These are phyloP conservation scores for Aristolochia californica DNA, from an alignment of 164 flowering plant species.

Conservation along the genomic window DNA sequence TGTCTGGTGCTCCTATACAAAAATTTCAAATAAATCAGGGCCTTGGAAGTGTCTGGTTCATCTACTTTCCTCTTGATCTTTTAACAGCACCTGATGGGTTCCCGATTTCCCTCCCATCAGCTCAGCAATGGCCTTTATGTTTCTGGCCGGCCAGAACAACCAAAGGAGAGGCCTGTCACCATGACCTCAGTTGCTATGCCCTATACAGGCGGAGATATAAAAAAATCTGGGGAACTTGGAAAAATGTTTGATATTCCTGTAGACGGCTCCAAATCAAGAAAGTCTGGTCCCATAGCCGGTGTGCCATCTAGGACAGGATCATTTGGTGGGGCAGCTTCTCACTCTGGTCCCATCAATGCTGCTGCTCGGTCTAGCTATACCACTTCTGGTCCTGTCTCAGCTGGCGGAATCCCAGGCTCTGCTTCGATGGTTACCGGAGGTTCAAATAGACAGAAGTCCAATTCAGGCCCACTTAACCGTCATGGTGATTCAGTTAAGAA, in stretches of 20 bases:
- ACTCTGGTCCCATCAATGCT: constrained; percentile 75
- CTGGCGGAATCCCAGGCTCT: constrained; percentile 44
- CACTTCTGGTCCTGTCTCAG: constrained; percentile 43
- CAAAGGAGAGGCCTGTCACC: constrained; percentile 77
- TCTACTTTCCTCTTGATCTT: not conserved
- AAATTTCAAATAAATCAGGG: too few species aligned
- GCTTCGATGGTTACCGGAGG: constrained; percentile 36
- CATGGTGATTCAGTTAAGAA: constrained; percentile 82
- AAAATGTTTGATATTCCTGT: constrained; percentile 92
- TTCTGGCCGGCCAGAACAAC: constrained; percentile 91
- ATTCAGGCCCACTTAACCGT: constrained; percentile 85
- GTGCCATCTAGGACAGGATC: constrained; percentile 85
- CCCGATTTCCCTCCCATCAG: constrained; percentile 88
- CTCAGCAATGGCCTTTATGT: constrained; percentile 90
- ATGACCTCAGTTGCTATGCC: constrained; percentile 89
- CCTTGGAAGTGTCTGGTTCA: too few species aligned
- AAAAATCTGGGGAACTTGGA: constrained; percentile 93
- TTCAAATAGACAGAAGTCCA: constrained; percentile 51
- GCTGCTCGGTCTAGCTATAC: constrained; percentile 41
- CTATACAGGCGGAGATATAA: constrained; percentile 97
- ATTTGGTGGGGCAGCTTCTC: constrained; percentile 78
- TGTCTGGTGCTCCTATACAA: too few species aligned
- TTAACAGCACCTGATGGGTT: constrained; percentile 55
- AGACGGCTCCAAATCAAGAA: constrained; percentile 82
- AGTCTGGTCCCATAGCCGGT: constrained; percentile 72